Conservation (phyloP, 2,329 filamentous ascomycete species). For the Venturia oleaginea region DNA sequence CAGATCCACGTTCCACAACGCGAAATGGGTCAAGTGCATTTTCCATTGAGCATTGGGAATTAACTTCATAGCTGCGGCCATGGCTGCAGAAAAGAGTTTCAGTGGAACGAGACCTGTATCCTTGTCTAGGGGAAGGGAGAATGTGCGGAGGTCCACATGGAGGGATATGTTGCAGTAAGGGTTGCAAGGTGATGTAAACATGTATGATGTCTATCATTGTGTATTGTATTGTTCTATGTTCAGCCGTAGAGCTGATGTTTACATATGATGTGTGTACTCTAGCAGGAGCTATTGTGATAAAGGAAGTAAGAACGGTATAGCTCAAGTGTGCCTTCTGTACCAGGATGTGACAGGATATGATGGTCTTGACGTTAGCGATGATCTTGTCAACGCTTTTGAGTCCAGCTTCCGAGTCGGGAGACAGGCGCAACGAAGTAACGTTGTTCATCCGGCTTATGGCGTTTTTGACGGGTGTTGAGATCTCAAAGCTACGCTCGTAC, state of each 20-base stretch:
- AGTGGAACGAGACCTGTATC: not conserved
- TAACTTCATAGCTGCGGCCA: not conserved
- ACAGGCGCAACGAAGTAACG: not conserved
- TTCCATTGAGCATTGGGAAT: not conserved
- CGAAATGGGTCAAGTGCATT: not conserved
- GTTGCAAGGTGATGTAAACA: no score
- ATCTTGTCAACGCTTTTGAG: not conserved
- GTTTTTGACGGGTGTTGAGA: not conserved
- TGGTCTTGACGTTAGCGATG: not conserved
- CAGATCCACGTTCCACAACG: constrained; percentile 6
- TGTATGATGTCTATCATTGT: no score
- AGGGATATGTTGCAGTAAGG: no score
- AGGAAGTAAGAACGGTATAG: no score
- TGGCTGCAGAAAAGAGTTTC: not conserved
- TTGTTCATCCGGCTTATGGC: not conserved
- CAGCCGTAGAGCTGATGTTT: no score
- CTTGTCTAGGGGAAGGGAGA: not conserved
- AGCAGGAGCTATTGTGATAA: no score
- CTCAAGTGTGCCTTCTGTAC: no score
- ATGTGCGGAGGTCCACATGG: constrained; percentile 3
- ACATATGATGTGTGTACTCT: no score
- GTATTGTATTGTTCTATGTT: no score
- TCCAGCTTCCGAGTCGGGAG: not conserved
- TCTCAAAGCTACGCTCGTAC: not conserved
- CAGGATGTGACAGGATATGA: no score